A percentile compares a stretch with the other conserved stretches of the same genome.
Evolutionary conservation across 768 basidiomycete genomes (phyloP).

Genomic region (Lactarius hengduanensis): DNA sequence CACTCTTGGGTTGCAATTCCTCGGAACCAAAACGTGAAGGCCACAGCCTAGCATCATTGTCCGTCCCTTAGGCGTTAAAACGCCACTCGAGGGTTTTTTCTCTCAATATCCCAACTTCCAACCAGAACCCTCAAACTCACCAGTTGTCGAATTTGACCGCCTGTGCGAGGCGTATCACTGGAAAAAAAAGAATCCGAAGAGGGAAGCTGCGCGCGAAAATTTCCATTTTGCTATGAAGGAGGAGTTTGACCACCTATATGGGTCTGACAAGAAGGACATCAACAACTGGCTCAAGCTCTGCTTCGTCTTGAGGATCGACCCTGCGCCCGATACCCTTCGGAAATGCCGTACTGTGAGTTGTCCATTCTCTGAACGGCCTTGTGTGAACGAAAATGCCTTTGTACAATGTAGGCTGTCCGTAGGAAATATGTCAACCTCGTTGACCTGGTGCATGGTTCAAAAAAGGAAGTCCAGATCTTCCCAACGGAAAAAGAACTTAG

Average conservation of each 20-base stretch:
- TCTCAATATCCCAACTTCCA: constrained; percentile 25
- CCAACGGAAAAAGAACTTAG: background rate
- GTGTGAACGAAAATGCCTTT: background rate
- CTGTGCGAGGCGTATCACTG: constrained; percentile 5
- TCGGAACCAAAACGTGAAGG: background rate
- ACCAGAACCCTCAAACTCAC: constrained; percentile 2
- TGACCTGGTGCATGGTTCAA: constrained; percentile 21
- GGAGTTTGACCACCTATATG: constrained; percentile 29
- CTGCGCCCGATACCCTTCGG: constrained; percentile 14
- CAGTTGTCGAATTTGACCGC: constrained; percentile 20
- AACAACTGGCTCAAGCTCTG: constrained; percentile 26
- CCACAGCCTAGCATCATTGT: background rate
- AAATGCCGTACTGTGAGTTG: constrained; percentile 11
- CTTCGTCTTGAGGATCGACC: constrained; percentile 20
- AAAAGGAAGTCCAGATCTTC: constrained; percentile 6
- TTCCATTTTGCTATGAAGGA: constrained; percentile 13
- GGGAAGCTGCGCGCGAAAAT: constrained; percentile 11
- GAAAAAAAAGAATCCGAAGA: background rate
- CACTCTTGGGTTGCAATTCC: background rate
- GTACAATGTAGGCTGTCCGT: constrained; percentile 9
- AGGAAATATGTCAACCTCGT: constrained; percentile 25
- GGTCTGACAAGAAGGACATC: constrained; percentile 26
- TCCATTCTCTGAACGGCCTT: background rate
- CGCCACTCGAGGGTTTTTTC: constrained; percentile 26
- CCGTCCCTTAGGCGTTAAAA: background rate